Evolutionary conservation across 192 early-diverging fungal species (phyloP).

Genomic region (Coemansia sp.): DNA sequence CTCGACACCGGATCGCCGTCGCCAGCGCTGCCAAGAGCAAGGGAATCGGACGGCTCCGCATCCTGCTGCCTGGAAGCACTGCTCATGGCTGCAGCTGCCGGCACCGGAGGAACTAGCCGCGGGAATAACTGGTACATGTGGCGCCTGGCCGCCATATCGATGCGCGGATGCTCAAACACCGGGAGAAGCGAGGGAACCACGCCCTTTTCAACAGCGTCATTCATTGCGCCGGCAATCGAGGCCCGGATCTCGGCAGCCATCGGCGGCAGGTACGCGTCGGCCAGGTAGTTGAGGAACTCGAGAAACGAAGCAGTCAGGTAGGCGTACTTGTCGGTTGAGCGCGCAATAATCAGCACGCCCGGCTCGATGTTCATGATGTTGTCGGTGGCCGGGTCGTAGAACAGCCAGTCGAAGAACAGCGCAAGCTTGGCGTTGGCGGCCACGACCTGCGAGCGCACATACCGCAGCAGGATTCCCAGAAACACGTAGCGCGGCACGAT

Average conservation of each 20-base stretch:
- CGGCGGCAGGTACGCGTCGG: constrained; percentile 63
- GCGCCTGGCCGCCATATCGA: constrained; percentile 19
- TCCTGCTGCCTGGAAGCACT: neutral
- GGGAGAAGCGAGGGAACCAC: constrained; percentile 57
- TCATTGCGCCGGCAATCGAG: constrained; percentile 60
- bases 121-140: constrained; percentile 42
- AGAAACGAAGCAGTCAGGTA: constrained; percentile 67
- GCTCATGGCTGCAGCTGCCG: neutral
- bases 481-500: constrained; percentile 75
- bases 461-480: constrained; percentile 61
- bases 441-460: constrained; percentile 60
- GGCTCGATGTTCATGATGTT: constrained; percentile 78
- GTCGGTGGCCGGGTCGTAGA: constrained; percentile 63
- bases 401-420: constrained; percentile 78
- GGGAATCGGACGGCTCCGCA: neutral
- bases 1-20: constrained; percentile 15
- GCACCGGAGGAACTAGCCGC: constrained; percentile 32
- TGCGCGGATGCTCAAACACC: constrained; percentile 47
- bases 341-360: constrained; percentile 71
- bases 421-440: constrained; percentile 72
- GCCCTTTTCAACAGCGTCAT: constrained; percentile 59
- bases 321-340: constrained; percentile 63
- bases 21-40: neutral
- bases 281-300: constrained; percentile 64
- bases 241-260: constrained; percentile 52